Evolutionary conservation across 495 filamentous ascomycete genomes (phyloP).

Genomic region (Penicillium desertorum): DNA sequence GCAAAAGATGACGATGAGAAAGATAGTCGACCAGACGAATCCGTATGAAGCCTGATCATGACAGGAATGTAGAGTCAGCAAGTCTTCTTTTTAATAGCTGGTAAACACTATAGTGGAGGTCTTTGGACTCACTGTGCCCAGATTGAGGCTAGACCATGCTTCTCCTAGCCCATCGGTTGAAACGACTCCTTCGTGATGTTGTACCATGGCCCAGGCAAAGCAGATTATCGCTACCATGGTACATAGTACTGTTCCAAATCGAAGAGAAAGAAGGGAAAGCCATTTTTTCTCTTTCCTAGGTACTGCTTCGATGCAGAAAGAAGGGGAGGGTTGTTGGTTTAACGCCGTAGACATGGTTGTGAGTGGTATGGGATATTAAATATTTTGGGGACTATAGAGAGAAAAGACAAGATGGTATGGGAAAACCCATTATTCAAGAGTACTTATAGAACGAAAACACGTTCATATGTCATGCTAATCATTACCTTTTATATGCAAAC

Average conservation of each 20-base stretch:
- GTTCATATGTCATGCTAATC: conserved; percentile 8
- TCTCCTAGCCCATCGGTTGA: conserved; percentile 18
- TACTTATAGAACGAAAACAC: not conserved
- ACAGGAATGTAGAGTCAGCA: not conserved
- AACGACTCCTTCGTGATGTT: conserved; percentile 15
- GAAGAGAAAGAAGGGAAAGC: conserved; percentile 18
- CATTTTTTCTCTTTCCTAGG: conserved; percentile 20
- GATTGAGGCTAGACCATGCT: conserved; percentile 12
- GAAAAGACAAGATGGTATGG: not conserved
- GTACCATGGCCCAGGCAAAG: conserved; percentile 19
- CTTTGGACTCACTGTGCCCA: conserved; percentile 15
- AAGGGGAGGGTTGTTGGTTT: conserved; percentile 1
- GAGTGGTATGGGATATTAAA: not conserved
- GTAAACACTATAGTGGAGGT: not conserved
- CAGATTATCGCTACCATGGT: conserved; percentile 17
- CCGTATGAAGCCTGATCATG: conserved; percentile 16
- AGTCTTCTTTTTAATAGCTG: not conserved
- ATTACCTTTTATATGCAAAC: conserved; percentile 11
- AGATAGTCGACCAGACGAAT: conserved; percentile 16
- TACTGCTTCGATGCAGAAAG: conserved; percentile 19
- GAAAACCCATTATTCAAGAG: no score
- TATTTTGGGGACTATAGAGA: not conserved
- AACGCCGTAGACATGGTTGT: conserved; percentile 4
- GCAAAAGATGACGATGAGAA: conserved; percentile 19
- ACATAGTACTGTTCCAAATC: conserved; percentile 15